These are phyloP conservation scores for Globisporangium uncinulatum DNA, from an alignment of 352 stramenopile genomes.

Conservation along the genomic window DNA sequence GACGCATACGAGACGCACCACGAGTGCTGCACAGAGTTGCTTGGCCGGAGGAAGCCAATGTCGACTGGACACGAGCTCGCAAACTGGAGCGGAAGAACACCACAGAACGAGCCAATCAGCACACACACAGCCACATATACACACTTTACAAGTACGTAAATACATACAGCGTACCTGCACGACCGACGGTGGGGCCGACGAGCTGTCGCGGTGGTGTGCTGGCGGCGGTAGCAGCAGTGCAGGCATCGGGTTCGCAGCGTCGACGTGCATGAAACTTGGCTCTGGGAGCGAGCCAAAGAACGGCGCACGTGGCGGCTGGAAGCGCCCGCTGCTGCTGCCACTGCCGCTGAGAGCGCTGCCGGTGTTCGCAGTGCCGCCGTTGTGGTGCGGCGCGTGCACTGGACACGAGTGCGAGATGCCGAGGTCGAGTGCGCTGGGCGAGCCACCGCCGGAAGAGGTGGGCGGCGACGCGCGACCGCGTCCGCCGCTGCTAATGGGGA, in stretches of 20 bases:
- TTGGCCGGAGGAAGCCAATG: conserved; percentile 48
- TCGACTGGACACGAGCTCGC: conserved; percentile 63
- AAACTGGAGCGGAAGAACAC: conserved; percentile 26
- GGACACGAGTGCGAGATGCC: conserved; percentile 60
- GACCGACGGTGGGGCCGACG: conserved; percentile 30
- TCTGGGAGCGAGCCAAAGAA: conserved; percentile 61
- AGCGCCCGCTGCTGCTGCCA: conserved; percentile 12
- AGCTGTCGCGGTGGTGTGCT: conserved; percentile 22
- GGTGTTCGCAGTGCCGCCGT: background rate
- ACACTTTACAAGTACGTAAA: background rate
- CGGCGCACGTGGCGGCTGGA: conserved; percentile 46
- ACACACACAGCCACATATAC: conserved; percentile 5
- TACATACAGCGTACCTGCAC: conserved; percentile 26
- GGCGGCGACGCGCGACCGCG: conserved; percentile 11
- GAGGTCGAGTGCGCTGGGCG: conserved; percentile 11
- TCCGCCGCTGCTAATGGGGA: conserved; percentile 11
- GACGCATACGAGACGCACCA: conserved; percentile 23
- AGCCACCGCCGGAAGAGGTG: conserved; percentile 12
- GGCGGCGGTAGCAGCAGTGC: conserved; percentile 52
- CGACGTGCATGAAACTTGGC: conserved; percentile 44
- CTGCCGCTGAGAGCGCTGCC: background rate
- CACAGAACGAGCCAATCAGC: background rate
- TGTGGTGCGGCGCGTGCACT: conserved; percentile 39
- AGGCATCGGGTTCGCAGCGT: conserved; percentile 34
- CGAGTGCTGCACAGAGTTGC: conserved; percentile 26